A percentile compares a stretch with the other conserved stretches of the same genome.
Evolutionary conservation across 768 basidiomycete species (phyloP).

Genomic region (Hemileccinum rubropunctum): DNA sequence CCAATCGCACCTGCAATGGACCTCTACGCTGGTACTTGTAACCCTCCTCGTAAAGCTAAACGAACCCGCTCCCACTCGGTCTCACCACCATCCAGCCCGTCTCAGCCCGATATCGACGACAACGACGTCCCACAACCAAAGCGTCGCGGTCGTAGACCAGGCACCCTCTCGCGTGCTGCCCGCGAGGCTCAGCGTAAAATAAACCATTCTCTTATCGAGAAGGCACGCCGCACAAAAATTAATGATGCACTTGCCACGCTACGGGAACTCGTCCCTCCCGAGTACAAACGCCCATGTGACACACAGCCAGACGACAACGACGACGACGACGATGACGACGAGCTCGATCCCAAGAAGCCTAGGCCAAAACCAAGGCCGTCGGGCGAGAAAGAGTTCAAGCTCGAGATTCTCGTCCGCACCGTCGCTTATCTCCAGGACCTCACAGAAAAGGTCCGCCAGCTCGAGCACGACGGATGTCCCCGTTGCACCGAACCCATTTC

Average conservation of each 20-base stretch:
- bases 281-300: constrained; percentile 43
- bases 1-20: constrained; percentile 29
- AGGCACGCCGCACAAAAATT: constrained; percentile 91
- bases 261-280: constrained; percentile 70
- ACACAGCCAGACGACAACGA: constrained; percentile 28
- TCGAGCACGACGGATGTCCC: constrained; percentile 34
- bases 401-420: constrained; percentile 84
- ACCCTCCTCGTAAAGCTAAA: constrained; percentile 47
- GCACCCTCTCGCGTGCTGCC: constrained; percentile 67
- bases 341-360: constrained; percentile 27
- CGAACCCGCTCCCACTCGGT: constrained; percentile 31
- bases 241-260: constrained; percentile 84
- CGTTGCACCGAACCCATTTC: constrained; percentile 22
- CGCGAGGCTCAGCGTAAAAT: constrained; percentile 87
- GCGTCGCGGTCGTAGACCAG: constrained; percentile 72
- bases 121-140: constrained; percentile 37
- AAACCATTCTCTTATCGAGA: constrained; percentile 95
- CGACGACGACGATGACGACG: constrained; percentile 33
- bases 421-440: constrained; percentile 77
- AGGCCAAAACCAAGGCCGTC: constrained; percentile 32
- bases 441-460: constrained; percentile 48
- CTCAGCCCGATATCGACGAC: constrained; percentile 28
- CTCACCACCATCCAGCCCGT: constrained; percentile 3
- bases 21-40: constrained; percentile 38
- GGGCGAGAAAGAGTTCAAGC: constrained; percentile 87